Conservation (phyloP, 805 yeast species). For the Saturnispora mendoncae region DNA sequence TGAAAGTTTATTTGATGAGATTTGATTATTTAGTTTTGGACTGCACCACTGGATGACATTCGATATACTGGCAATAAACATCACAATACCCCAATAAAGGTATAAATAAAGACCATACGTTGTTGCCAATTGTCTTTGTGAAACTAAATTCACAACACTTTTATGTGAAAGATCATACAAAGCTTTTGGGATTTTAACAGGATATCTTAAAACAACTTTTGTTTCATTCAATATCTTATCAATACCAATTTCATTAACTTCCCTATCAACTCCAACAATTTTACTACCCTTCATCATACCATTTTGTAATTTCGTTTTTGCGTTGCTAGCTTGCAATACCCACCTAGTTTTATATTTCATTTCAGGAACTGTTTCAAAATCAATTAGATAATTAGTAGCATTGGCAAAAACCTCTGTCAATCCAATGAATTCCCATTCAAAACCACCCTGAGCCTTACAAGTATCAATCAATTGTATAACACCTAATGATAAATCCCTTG, state of each 20-base stretch:
- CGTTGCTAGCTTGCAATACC: constrained; percentile 9
- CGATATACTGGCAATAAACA: constrained; percentile 19
- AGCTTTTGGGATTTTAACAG: constrained; percentile 21
- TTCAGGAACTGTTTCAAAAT: constrained; percentile 10
- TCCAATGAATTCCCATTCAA: constrained; percentile 22
- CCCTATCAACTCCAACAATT: constrained; percentile 4
- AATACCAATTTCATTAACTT: constrained; percentile 9
- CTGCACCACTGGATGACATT: constrained; percentile 30
- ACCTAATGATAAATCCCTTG: constrained; percentile 24
- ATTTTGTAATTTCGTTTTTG: constrained; percentile 2
- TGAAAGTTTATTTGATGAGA: constrained; percentile 17
- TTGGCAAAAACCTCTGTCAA: constrained; percentile 24
- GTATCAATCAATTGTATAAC: constrained; percentile 28
- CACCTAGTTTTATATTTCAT: constrained; percentile 11
- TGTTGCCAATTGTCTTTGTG: constrained; percentile 26
- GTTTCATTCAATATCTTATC: constrained; percentile 6
- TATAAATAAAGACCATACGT: constrained; percentile 23
- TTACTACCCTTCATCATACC: background rate
- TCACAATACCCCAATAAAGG: constrained; percentile 28
- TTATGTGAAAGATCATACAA: constrained; percentile 21
- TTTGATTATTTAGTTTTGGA: constrained; percentile 23
- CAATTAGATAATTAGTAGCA: constrained; percentile 21
- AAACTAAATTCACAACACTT: constrained; percentile 24
- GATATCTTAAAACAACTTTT: constrained; percentile 18
- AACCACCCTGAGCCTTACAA: constrained; percentile 28